A percentile compares a stretch with the other conserved stretches of the same genome.
Evolutionary conservation across 495 filamentous ascomycete genomes (phyloP).

Genomic region (Penicillium roqueforti): DNA sequence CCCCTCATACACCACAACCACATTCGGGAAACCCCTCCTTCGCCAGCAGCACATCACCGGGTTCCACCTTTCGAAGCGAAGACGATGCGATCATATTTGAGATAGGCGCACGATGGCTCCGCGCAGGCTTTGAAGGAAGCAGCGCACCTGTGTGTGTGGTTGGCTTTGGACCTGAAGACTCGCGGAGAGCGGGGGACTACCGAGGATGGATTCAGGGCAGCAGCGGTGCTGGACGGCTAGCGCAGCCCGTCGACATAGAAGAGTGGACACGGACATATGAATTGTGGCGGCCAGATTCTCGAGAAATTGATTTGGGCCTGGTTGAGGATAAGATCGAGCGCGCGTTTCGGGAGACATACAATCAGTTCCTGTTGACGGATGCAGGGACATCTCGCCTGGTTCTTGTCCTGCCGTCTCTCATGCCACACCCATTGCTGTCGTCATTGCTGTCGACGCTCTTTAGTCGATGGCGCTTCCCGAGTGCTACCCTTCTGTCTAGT

Average conservation of each 20-base stretch:
- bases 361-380: conserved; percentile 72
- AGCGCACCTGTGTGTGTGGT: conserved; percentile 65
- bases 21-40: conserved; percentile 42
- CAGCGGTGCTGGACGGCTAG: conserved; percentile 15
- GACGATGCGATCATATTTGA: conserved; percentile 84
- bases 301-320: conserved; percentile 67
- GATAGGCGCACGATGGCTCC: conserved; percentile 72
- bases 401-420: conserved; percentile 68
- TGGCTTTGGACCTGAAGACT: conserved; percentile 67
- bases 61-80: conserved; percentile 68
- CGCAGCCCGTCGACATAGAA: conserved; percentile 42
- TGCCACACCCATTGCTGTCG: conserved; percentile 77
- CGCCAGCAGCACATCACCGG: conserved; percentile 66
- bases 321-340: conserved; percentile 87
- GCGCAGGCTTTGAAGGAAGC: conserved; percentile 83
- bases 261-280: conserved; percentile 71
- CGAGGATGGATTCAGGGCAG: conserved; percentile 54
- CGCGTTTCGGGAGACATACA: conserved; percentile 76
- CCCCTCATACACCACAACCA: conserved; percentile 36
- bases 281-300: conserved; percentile 74
- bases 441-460: conserved; percentile 72
- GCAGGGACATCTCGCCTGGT: conserved; percentile 71
- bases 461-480: conserved; percentile 70
- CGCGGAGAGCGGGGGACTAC: conserved; percentile 79
- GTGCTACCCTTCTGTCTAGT: conserved; percentile 73